Conservation (phyloP, 2,329 filamentous ascomycete genomes). For the Amphichorda felina region DNA sequence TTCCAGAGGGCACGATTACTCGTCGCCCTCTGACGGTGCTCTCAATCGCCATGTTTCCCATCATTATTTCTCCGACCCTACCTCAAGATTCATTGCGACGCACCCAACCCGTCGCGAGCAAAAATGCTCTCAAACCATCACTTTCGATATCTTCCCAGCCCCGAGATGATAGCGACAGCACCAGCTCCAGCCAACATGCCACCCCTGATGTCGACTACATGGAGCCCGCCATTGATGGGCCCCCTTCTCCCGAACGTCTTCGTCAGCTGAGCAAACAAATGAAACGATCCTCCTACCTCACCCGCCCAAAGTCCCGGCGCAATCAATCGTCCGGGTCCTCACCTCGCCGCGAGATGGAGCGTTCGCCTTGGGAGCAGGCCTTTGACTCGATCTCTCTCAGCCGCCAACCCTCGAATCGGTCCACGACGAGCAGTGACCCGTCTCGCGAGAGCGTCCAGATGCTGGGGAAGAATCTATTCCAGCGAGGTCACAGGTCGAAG, state of each 20-base stretch:
- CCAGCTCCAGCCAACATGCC: constrained; percentile 3
- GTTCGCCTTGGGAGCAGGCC: constrained; percentile 35
- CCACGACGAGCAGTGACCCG: constrained; percentile 38
- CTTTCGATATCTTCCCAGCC: constrained; percentile 1
- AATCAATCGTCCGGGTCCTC: constrained; percentile 43
- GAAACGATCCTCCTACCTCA: constrained; percentile 36
- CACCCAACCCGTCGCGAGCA: constrained; percentile 7
- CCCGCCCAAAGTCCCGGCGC: constrained; percentile 16
- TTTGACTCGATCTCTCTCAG: constrained; percentile 37
- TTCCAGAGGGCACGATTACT: constrained; percentile 5
- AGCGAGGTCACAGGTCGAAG: constrained; percentile 35
- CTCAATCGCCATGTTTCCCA: background rate
- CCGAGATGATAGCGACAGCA: background rate
- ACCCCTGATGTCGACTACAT: constrained; percentile 24
- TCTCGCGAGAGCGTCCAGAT: constrained; percentile 44
- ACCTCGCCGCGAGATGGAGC: constrained; percentile 31
- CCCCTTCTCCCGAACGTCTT: constrained; percentile 47
- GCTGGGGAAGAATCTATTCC: constrained; percentile 48
- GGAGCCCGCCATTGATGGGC: constrained; percentile 47
- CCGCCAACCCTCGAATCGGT: constrained; percentile 44
- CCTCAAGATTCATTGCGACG: background rate
- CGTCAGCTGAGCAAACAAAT: constrained; percentile 47
- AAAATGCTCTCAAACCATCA: constrained; percentile 5
- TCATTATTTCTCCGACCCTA: background rate
- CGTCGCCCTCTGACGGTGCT: constrained; percentile 4